Evolutionary conservation across 2,329 filamentous ascomycete species (phyloP), one percentile per base, ranked within the genome.

Genomic region (Neofusicoccum kwambonambiense): DNA sequence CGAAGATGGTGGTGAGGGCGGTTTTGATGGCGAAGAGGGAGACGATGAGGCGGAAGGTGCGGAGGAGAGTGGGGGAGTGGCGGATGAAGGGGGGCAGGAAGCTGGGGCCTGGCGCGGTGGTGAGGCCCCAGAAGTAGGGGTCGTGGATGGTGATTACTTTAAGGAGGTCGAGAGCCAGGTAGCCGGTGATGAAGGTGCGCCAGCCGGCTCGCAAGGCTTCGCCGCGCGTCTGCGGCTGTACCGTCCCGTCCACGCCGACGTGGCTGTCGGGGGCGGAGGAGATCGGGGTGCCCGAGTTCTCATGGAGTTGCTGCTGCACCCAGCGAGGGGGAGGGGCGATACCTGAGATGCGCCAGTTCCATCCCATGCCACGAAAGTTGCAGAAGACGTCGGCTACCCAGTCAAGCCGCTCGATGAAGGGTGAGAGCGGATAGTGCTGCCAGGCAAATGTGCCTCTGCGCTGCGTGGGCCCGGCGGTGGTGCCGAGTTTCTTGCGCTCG

Each of bases 91-190:
- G 84, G 72, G 75, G 83, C 69, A 72, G 79, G 61, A 66, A 88
- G 76, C 66, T 80, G 67, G 68, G 82, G 4, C 42, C 54, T 69
- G 71, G 76, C 71, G 65, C 75, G 72, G 62, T 80, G 12, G 61
- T 19, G 65, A 87, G 72, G 47, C 82, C 82, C 77, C 83, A 83
- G 77, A 93, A 96, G 79, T 94, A 96, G 0, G 90, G 88, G 71
- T 98, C 94, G 62, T 86, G 84, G 69, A 89, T 87, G 80, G 92
- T 88, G 67, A 87, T 67, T 1, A 88, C 83, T 71, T 90, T 90
- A 61, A 91, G 76, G 6, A 87, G 65, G 75, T 97, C 94, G 8
- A 97, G 79, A 7, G 85, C 67, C 12, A 95, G 68, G 73, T 91
- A 95, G 68, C 82, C 81, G 42, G 83, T 64, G 2, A 86, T 63